Conservation (phyloP, 352 stramenopile species). For the Phytophthora sansomeana region DNA sequence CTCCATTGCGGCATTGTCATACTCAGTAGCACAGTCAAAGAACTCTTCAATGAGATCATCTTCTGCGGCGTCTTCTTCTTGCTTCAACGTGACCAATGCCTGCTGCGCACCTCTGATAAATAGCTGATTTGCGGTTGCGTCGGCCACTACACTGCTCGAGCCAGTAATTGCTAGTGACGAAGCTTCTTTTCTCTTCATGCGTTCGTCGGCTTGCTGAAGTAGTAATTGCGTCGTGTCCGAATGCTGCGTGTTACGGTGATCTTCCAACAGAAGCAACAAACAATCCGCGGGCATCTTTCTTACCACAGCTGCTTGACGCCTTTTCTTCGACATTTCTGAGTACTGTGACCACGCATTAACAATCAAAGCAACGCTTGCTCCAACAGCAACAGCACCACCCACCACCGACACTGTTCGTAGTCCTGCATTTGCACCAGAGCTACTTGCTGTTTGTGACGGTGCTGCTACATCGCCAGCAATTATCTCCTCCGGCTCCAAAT, state of each 20-base stretch:
- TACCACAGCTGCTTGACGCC: slow-evolving; percentile 72
- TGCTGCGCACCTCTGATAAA: slow-evolving; percentile 31
- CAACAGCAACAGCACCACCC: slow-evolving; percentile 79
- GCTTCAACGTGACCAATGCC: slow-evolving; percentile 42
- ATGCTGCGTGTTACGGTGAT: slow-evolving; percentile 49
- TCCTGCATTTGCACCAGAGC: slow-evolving; percentile 32
- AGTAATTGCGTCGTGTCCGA: slow-evolving; percentile 41
- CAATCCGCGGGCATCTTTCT: slow-evolving; percentile 79
- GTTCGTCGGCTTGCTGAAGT: slow-evolving; percentile 38
- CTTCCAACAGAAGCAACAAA: slow-evolving; percentile 76
- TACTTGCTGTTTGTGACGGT: slow-evolving; percentile 35
- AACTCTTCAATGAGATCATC: slow-evolving; percentile 84
- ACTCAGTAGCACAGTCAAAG: slow-evolving; percentile 76
- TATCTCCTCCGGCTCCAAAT: slow-evolving; percentile 82
- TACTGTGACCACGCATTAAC: slow-evolving; percentile 87
- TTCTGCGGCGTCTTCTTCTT: slow-evolving; percentile 48
- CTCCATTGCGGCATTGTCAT: slow-evolving; percentile 62
- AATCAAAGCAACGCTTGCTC: slow-evolving; percentile 78
- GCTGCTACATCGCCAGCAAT: slow-evolving; percentile 61
- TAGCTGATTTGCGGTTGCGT: slow-evolving; percentile 18
- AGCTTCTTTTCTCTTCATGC: slow-evolving; percentile 35
- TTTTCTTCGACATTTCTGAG: slow-evolving; percentile 70
- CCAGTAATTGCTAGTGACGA: slow-evolving; percentile 17
- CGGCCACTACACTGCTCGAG: slow-evolving; percentile 9
- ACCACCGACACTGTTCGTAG: slow-evolving; percentile 72